A percentile compares a stretch with the other conserved stretches of the same genome.
Conservation (phyloP, 768 basidiomycete species). For the Boletellus sp. region DNA sequence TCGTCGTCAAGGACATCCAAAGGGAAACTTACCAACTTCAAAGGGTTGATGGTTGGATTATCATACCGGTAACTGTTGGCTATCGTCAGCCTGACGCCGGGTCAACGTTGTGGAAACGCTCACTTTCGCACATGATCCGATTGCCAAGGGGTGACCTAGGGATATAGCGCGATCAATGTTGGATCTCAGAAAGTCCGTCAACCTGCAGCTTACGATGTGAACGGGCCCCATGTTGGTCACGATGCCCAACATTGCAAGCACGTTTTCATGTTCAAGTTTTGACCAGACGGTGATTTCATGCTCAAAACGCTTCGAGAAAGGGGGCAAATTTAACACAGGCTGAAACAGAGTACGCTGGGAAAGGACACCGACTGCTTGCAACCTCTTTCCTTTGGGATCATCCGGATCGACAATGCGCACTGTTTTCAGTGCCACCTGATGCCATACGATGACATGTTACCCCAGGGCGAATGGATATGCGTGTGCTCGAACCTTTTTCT, state of each 20-base stretch:
- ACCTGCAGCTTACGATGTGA: constrained; percentile 38
- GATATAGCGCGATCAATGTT: neutral
- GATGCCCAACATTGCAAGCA: constrained; percentile 49
- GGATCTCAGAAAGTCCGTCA: neutral
- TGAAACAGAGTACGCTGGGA: neutral
- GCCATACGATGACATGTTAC: neutral
- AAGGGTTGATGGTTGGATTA: constrained; percentile 37
- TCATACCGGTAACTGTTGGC: constrained; percentile 39
- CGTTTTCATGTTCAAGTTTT: constrained; percentile 45
- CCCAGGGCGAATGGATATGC: neutral
- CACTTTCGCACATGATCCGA: constrained; percentile 53
- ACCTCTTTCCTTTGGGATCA: constrained; percentile 42
- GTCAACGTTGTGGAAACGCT: constrained; percentile 6
- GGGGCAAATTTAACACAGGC: neutral
- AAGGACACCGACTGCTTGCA: constrained; percentile 26
- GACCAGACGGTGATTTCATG: constrained; percentile 56
- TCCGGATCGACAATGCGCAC: constrained; percentile 44
- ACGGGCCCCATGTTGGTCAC: constrained; percentile 52
- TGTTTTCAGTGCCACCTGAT: constrained; percentile 56
- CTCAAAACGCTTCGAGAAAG: constrained; percentile 45
- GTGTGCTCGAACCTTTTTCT: constrained; percentile 41
- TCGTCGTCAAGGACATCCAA: neutral
- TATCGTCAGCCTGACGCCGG: neutral
- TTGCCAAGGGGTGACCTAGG: constrained; percentile 62
- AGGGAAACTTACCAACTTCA: constrained; percentile 36